Conservation (phyloP, 1,284 basidiomycete genomes). For the Trametes polyzona region DNA sequence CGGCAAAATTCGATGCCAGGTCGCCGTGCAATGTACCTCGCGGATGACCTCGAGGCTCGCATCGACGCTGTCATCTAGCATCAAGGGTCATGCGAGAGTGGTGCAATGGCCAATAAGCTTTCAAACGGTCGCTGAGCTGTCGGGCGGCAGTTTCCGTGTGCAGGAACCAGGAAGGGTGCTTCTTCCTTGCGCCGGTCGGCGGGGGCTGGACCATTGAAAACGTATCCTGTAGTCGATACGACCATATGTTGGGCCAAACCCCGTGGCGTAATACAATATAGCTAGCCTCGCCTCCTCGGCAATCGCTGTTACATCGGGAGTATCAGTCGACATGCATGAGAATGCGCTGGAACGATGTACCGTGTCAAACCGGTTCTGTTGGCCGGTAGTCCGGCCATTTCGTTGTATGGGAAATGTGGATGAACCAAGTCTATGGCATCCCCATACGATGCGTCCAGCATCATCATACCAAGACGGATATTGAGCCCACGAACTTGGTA, state of each 20-base stretch:
- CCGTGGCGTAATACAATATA: not conserved
- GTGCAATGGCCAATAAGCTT: not conserved
- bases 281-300: not conserved
- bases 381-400: not conserved
- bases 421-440: not conserved
- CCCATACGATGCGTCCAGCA: not conserved
- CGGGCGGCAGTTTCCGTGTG: not conserved
- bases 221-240: not conserved
- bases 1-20: not conserved
- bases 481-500: not conserved
- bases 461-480: not conserved
- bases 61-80: not conserved
- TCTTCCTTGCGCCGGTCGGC: not conserved
- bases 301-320: conserved; percentile 6
- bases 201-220: not conserved
- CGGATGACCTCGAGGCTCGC: not conserved
- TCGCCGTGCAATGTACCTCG: not conserved
- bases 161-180: not conserved
- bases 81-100: not conserved
- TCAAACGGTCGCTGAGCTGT: too few relatives aligned
- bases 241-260: not conserved
- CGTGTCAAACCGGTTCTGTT: not conserved
- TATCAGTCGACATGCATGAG: not conserved
- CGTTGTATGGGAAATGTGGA: conserved; percentile 8
- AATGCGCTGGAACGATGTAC: not conserved